Evolutionary conservation across 208 protist genomes (phyloP).

Genomic region (Leishmania tarentolae): DNA sequence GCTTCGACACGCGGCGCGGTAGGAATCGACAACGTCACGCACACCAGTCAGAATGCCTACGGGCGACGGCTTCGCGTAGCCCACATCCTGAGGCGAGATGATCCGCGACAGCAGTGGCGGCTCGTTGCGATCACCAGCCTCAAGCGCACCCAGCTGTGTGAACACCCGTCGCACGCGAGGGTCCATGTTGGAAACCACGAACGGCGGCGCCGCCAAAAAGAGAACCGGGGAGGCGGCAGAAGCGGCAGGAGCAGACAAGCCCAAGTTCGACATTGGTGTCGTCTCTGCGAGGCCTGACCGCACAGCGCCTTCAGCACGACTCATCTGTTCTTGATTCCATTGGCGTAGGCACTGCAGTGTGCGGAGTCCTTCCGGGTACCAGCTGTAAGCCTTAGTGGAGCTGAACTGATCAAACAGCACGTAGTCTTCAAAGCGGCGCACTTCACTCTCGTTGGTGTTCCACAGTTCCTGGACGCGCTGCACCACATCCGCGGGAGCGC

Average conservation of each 20-base stretch:
- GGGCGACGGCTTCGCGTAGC: conserved; percentile 69
- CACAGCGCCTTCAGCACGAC: not conserved
- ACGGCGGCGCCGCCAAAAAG: conserved; percentile 36
- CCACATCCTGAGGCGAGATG: conserved; percentile 43
- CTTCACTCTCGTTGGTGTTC: not conserved
- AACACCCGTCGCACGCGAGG: conserved; percentile 31
- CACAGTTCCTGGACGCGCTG: conserved; percentile 11
- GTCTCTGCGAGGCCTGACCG: not conserved
- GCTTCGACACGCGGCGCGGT: conserved; percentile 6
- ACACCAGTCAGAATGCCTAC: conserved; percentile 40
- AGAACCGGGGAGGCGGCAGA: conserved; percentile 3
- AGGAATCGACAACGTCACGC: conserved; percentile 14
- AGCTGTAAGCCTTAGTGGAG: conserved; percentile 49
- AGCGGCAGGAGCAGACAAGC: not conserved
- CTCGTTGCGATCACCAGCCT: conserved; percentile 7
- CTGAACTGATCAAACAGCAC: conserved; percentile 43
- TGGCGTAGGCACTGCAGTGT: conserved; percentile 43
- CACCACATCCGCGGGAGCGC: conserved; percentile 6
- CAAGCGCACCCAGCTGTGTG: conserved; percentile 34
- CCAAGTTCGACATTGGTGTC: not conserved
- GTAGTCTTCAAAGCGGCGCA: conserved; percentile 25
- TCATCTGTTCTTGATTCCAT: conserved; percentile 35
- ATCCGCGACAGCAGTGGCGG: conserved; percentile 44
- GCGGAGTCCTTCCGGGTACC: conserved; percentile 49
- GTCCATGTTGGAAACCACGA: conserved; percentile 63